A percentile compares a stretch with the other conserved stretches of the same genome.
These are phyloP conservation scores for Bauhinia variegata DNA, from an alignment of 306 rosid species.

Conservation along the genomic window DNA sequence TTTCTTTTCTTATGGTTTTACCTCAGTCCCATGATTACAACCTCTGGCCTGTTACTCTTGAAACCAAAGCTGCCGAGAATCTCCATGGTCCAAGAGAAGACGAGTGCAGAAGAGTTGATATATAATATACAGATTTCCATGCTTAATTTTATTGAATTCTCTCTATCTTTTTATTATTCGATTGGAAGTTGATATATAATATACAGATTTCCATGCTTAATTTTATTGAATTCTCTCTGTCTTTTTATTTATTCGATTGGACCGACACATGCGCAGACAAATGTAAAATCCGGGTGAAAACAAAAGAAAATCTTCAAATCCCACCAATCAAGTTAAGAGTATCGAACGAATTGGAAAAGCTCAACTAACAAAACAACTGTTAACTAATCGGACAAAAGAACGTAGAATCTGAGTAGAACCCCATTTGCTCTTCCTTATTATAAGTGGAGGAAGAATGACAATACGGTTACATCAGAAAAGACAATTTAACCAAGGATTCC, in stretches of 20 bases:
- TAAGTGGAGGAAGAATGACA: too few species aligned
- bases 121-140: constrained; percentile 48
- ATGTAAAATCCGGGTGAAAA: constrained; percentile 23
- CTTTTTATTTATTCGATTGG: not conserved
- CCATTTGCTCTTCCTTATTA: too few species aligned
- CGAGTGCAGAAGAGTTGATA: constrained; percentile 88
- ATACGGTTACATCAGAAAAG: not conserved
- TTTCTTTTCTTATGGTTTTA: not conserved
- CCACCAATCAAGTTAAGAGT: constrained; percentile 43
- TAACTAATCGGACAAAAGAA: constrained; percentile 39
- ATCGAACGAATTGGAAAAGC: constrained; percentile 27
- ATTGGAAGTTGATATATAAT: too few species aligned
- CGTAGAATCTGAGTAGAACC: too few species aligned
- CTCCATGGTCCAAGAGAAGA: constrained; percentile 46
- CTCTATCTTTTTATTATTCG: too few species aligned
- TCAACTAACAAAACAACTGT: constrained; percentile 54
- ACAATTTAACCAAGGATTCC: not conserved
- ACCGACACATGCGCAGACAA: constrained; percentile 44
- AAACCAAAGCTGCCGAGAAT: constrained; percentile 49
- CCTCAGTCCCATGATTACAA: constrained; percentile 49
- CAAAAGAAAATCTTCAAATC: constrained; percentile 29
- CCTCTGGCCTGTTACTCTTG: constrained; percentile 74
- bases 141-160: constrained; percentile 25
- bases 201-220: too few species aligned
- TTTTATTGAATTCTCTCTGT: too few species aligned